Evolutionary conservation across 192 early-diverging fungal species (phyloP), one percentile per base, ranked within the genome.

Genomic region (Gonapodya sp.): DNA sequence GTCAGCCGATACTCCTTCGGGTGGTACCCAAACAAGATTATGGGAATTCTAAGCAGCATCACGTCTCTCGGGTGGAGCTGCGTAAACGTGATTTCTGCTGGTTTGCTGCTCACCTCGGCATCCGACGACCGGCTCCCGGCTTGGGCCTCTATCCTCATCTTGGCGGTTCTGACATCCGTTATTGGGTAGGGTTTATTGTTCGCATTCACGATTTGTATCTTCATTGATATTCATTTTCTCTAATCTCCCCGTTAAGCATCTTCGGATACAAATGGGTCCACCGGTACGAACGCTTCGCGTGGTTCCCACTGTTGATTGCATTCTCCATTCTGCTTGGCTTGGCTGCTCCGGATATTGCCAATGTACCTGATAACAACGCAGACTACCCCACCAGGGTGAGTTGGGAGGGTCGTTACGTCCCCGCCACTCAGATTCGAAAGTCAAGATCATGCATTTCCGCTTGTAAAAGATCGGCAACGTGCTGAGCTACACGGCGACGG

Each of bases 191-290:
- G 8, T 64, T 16, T 24, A 16, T 8, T 64, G 46, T 64, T 8
- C 24, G 46, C n/a, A n/a, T n/a, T n/a, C n/a, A n/a, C n/a, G n/a
- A n/a, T n/a, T n/a, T n/a, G n/a, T n/a, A n/a, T n/a, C n/a, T n/a
- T n/a, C n/a, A n/a, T n/a, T n/a, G n/a, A n/a, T n/a, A n/a, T n/a
- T n/a, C n/a, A n/a, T n/a, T n/a, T n/a, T n/a, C n/a, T n/a, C n/a
- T n/a, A n/a, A n/a, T n/a, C n/a, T n/a, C n/a, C n/a, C n/a, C n/a
- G n/a, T n/a, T n/a, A 8, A 64, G 46, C 8, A 73, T 85, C 73
- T 83, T 84, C 37, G 85, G 85, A 18, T 85, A 85, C 77, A 83
- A 85, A 30, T 46, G 72, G 31, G 81, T 85, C 0, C 85, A 85
- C 78, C 34, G 73, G 1, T 85, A 80, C 74, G 81, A 85, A 32